Evolutionary conservation across 1,284 basidiomycete species (phyloP).

Genomic region (Fomitopsis palustris): DNA sequence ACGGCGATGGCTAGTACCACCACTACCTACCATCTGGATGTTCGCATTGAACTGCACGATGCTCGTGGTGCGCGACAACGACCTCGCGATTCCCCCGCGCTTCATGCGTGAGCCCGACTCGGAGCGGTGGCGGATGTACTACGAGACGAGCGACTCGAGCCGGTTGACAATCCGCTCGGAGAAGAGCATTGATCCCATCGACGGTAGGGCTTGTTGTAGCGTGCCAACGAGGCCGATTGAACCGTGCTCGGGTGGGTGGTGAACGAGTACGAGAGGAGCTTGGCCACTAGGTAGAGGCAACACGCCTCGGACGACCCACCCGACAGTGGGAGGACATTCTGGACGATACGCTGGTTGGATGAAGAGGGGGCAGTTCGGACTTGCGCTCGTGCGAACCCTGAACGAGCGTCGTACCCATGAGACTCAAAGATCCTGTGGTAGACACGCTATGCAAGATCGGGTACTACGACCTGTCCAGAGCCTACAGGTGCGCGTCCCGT

Average conservation of each 20-base stretch:
- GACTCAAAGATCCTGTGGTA: background rate
- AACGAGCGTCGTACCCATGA: background rate
- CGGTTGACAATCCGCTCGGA: constrained; percentile 21
- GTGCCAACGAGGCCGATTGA: constrained; percentile 6
- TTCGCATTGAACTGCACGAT: constrained; percentile 28
- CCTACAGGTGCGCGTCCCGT: constrained; percentile 23
- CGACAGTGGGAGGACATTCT: constrained; percentile 27
- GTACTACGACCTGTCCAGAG: constrained; percentile 19
- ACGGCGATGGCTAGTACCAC: constrained; percentile 28
- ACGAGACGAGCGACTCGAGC: constrained; percentile 23
- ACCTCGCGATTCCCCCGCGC: constrained; percentile 24
- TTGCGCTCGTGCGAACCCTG: constrained; percentile 15
- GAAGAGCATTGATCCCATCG: constrained; percentile 27
- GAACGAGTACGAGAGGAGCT: constrained; percentile 22
- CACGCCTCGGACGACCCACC: constrained; percentile 24
- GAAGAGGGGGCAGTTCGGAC: constrained; percentile 15
- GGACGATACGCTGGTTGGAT: constrained; percentile 25
- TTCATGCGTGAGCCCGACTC: constrained; percentile 20
- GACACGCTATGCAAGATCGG: constrained; percentile 12
- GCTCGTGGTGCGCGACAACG: constrained; percentile 20
- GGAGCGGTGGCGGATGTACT: constrained; percentile 20
- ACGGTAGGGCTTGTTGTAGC: constrained; percentile 25
- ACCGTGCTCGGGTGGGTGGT: constrained; percentile 20
- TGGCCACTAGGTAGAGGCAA: constrained; percentile 20
- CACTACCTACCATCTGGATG: constrained; percentile 31